These are phyloP conservation scores for Teunomyces tritomae DNA, from an alignment of 805 yeast genomes.

Conservation along the genomic window DNA sequence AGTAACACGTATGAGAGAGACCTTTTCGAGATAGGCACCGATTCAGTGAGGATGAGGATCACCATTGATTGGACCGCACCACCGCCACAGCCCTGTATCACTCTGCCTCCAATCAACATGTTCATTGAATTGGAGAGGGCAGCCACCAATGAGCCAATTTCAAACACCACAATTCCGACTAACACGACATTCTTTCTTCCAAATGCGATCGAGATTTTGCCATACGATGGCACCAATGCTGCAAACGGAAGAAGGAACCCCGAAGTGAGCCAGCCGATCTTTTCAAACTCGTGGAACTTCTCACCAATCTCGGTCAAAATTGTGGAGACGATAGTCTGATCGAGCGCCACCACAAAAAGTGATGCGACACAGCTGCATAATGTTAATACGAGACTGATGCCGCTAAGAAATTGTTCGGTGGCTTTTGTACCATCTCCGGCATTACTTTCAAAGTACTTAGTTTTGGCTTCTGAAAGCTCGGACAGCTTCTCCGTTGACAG, in stretches of 20 bases:
- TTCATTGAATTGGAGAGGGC: slow-evolving; percentile 56
- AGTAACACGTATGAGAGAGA: slow-evolving; percentile 38
- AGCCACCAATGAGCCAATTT: slow-evolving; percentile 58
- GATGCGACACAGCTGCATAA: slow-evolving; percentile 27
- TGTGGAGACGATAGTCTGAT: slow-evolving; percentile 58
- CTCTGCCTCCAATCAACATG: slow-evolving; percentile 69
- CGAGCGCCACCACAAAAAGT: slow-evolving; percentile 47
- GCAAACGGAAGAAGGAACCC: slow-evolving; percentile 57
- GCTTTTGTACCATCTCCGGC: slow-evolving; percentile 44
- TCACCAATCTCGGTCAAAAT: slow-evolving; percentile 48
- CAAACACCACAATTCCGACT: slow-evolving; percentile 51
- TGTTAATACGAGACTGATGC: slow-evolving; percentile 23
- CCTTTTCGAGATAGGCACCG: slow-evolving; percentile 43
- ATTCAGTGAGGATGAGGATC: slow-evolving; percentile 56
- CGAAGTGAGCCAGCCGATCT: slow-evolving; percentile 58
- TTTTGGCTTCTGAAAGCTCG: neutral
- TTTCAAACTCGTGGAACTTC: slow-evolving; percentile 47
- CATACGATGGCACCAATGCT: slow-evolving; percentile 54
- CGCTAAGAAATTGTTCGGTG: slow-evolving; percentile 32
- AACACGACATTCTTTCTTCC: slow-evolving; percentile 55
- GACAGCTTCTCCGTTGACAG: neutral
- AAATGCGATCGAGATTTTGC: slow-evolving; percentile 52
- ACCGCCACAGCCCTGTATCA: slow-evolving; percentile 68
- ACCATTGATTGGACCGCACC: slow-evolving; percentile 62
- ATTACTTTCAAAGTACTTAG: slow-evolving; percentile 31